Evolutionary conservation across 352 stramenopile species (phyloP).

Genomic region (Pelagophyceae sp.): DNA sequence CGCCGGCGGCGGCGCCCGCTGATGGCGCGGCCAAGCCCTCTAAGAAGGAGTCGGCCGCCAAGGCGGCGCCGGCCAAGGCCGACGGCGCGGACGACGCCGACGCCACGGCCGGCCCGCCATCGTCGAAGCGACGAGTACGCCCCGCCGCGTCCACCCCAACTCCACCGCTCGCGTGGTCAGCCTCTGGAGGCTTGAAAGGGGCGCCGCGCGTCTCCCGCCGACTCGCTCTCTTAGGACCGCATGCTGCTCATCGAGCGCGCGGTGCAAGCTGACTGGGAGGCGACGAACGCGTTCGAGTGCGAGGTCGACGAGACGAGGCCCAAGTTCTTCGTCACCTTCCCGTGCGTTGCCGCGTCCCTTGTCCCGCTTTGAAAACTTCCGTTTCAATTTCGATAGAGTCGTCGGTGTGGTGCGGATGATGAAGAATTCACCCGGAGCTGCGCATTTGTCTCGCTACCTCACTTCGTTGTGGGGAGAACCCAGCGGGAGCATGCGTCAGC

Average conservation of each 20-base stretch:
- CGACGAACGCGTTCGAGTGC: constrained; percentile 48
- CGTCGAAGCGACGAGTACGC: background rate
- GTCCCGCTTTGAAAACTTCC: too few species aligned
- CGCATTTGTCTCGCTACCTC: constrained; percentile 9
- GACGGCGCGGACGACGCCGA: too few species aligned
- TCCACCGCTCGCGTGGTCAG: too few species aligned
- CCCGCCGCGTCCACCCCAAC: background rate
- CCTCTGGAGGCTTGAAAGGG: too few species aligned
- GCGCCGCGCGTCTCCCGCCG: too few species aligned
- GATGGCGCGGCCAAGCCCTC: background rate
- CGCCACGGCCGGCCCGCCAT: too few species aligned
- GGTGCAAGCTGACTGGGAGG: constrained; percentile 75
- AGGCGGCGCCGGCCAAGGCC: too few species aligned
- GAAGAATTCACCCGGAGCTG: background rate
- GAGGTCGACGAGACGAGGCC: constrained; percentile 56
- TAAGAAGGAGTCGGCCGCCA: too few species aligned
- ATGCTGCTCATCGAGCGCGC: constrained; percentile 77
- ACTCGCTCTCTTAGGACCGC: constrained; percentile 65
- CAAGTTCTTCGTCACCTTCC: constrained; percentile 99
- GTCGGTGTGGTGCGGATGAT: background rate
- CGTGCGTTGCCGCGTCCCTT: constrained; percentile 26
- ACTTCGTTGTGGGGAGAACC: background rate
- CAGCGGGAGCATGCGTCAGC: constrained; percentile 9
- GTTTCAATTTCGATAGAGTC: too few species aligned
- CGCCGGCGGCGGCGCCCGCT: background rate